Percentiles rank a stretch among this genome's conserved stretches.
Evolutionary conservation across 768 basidiomycete species (phyloP).

Genomic region (Suillus brevipes): DNA sequence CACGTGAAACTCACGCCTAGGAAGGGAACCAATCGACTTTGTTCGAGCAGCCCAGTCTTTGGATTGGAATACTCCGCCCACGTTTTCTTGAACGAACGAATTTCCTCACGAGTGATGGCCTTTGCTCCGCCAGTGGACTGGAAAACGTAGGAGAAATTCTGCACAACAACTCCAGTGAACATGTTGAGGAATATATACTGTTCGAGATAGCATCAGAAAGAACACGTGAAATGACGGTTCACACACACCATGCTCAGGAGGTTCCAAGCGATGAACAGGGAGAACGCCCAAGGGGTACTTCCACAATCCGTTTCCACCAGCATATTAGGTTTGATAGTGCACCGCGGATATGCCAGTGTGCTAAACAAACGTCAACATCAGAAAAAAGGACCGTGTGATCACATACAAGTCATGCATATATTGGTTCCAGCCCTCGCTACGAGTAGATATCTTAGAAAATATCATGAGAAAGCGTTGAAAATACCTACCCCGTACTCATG

Average conservation of each 20-base stretch:
- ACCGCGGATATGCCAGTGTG: slow-evolving; percentile 74
- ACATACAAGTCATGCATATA: slow-evolving; percentile 96
- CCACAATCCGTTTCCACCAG: slow-evolving; percentile 83
- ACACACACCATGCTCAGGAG: slow-evolving; percentile 81
- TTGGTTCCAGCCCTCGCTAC: slow-evolving; percentile 93
- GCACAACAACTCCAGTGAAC: slow-evolving; percentile 95
- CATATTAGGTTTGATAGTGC: slow-evolving; percentile 53
- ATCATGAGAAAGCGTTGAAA: background rate
- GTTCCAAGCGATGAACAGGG: slow-evolving; percentile 93
- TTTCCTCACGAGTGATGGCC: slow-evolving; percentile 84
- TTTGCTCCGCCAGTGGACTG: slow-evolving; percentile 81
- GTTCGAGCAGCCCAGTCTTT: slow-evolving; percentile 77
- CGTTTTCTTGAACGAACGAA: slow-evolving; percentile 91
- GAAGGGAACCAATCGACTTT: slow-evolving; percentile 71
- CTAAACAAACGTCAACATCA: slow-evolving; percentile 39
- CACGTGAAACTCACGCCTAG: slow-evolving; percentile 60
- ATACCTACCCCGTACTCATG: slow-evolving; percentile 85
- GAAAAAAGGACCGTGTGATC: background rate
- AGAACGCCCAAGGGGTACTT: slow-evolving; percentile 77
- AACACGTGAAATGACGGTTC: slow-evolving; percentile 14
- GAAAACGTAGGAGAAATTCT: slow-evolving; percentile 95
- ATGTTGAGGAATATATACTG: slow-evolving; percentile 96
- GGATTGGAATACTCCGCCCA: slow-evolving; percentile 86
- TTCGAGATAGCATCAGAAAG: slow-evolving; percentile 6
- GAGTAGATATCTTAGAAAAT: slow-evolving; percentile 10